These are phyloP conservation scores for Phytomonas francai DNA, from an alignment of 208 protist genomes.

Conservation along the genomic window DNA sequence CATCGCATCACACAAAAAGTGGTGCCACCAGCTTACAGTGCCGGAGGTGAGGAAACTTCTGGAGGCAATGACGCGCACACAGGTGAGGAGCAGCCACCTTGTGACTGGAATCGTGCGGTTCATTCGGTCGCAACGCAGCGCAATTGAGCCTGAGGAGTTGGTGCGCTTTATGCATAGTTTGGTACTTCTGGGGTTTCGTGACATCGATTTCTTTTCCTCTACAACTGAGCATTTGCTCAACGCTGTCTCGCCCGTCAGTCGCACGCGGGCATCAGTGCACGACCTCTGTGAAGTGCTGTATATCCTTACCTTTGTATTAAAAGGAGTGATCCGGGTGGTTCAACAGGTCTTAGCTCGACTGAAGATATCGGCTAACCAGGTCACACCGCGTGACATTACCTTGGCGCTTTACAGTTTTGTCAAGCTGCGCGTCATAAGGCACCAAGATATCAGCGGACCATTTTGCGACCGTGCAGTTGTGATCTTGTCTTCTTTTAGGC, in stretches of 20 bases:
- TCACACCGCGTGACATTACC: constrained; percentile 56
- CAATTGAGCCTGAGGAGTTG: constrained; percentile 38
- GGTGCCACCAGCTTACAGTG: constrained; percentile 33
- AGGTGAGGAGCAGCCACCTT: constrained; percentile 28
- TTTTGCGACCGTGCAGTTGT: constrained; percentile 61
- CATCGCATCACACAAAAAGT: constrained; percentile 35
- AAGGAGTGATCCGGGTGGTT: constrained; percentile 70
- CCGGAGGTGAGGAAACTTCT: constrained; percentile 42
- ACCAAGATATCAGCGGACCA: constrained; percentile 37
- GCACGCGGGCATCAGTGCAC: constrained; percentile 21
- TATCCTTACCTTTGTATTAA: constrained; percentile 73
- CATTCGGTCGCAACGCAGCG: constrained; percentile 27
- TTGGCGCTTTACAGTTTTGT: constrained; percentile 70
- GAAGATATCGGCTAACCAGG: constrained; percentile 40
- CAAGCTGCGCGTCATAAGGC: constrained; percentile 46
- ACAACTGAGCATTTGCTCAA: constrained; percentile 56
- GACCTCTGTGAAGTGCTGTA: constrained; percentile 76
- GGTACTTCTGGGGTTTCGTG: constrained; percentile 48
- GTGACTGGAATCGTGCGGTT: constrained; percentile 53
- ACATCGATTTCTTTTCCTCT: constrained; percentile 66
- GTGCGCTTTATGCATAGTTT: constrained; percentile 49
- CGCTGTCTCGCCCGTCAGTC: constrained; percentile 7
- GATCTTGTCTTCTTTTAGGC: constrained; percentile 43
- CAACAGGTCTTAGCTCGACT: constrained; percentile 75
- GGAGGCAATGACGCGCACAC: constrained; percentile 35